Percentiles rank a stretch among this genome's conserved stretches.
phyloP scores from a whole-genome alignment of 2,329 filamentous ascomycete genomes.

The Fusarium acutatum region DNA sequence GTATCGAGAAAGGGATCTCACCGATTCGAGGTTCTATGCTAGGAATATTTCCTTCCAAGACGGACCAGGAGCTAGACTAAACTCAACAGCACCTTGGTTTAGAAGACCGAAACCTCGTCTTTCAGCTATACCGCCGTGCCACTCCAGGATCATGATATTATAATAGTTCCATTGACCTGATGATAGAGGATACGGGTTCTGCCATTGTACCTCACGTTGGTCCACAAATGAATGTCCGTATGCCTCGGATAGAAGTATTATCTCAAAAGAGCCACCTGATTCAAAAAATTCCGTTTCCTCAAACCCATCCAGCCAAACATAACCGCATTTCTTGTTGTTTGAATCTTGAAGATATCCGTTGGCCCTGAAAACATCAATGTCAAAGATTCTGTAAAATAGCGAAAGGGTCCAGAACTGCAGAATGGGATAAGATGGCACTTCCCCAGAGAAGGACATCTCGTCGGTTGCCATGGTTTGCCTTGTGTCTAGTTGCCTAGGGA shows the following conservation, averaged over 20 bases:
- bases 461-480: background rate
- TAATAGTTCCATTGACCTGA: accelerated
- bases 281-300: accelerated
- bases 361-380: background rate
- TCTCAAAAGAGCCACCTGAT: accelerated
- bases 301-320: accelerated
- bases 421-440: background rate
- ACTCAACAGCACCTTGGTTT: background rate
- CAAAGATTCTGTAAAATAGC: background rate
- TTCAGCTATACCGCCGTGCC: background rate
- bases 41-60: background rate
- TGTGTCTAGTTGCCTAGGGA: accelerated
- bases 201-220: accelerated
- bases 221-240: accelerated
- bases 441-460: accelerated
- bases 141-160: background rate
- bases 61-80: background rate
- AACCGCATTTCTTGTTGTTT: accelerated
- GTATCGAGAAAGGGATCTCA: background rate
- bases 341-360: accelerated
- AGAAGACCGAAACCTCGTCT: background rate
- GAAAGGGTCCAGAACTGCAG: background rate
- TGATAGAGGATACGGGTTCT: accelerated
- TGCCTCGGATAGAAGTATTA: background rate
- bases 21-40: background rate